Conservation (phyloP, 176 grass and related monocot species). For the Stipa capillata region DNA sequence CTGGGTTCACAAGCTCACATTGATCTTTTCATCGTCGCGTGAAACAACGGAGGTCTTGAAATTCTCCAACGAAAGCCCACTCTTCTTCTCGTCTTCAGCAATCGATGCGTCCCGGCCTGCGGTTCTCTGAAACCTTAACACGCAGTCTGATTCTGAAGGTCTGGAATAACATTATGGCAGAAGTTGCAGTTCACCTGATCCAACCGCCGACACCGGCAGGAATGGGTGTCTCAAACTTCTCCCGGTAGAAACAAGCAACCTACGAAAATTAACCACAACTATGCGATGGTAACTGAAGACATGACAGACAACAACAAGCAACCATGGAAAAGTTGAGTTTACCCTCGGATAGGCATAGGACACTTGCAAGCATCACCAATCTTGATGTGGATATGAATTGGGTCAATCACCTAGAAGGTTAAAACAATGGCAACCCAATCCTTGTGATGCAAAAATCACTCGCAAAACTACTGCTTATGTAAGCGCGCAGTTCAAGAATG, state of each 20-base stretch:
- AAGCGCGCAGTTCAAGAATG: background rate
- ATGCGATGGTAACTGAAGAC: background rate
- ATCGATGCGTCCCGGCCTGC: slow-evolving; percentile 47
- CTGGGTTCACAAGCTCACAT: slow-evolving; percentile 42
- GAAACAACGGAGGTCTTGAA: slow-evolving; percentile 40
- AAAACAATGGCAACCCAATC: no score
- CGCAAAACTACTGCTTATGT: background rate
- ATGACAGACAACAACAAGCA: no score
- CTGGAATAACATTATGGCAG: background rate
- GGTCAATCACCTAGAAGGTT: background rate
- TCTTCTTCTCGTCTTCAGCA: slow-evolving; percentile 32
- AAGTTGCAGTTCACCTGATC: slow-evolving; percentile 18
- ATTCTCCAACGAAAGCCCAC: slow-evolving; percentile 33
- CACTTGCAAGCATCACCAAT: background rate
- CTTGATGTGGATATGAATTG: background rate
- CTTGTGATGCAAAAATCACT: background rate
- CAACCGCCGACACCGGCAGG: slow-evolving; percentile 18
- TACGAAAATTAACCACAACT: background rate
- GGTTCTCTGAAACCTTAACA: background rate
- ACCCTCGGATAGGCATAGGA: background rate
- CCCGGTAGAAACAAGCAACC: slow-evolving; percentile 16
- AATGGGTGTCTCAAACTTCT: slow-evolving; percentile 15
- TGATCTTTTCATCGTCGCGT: slow-evolving; percentile 39
- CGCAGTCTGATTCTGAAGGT: background rate
- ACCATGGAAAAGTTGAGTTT: background rate